Conservation (phyloP, 257 asterid genomes). For the Ehretia macrophylla region DNA sequence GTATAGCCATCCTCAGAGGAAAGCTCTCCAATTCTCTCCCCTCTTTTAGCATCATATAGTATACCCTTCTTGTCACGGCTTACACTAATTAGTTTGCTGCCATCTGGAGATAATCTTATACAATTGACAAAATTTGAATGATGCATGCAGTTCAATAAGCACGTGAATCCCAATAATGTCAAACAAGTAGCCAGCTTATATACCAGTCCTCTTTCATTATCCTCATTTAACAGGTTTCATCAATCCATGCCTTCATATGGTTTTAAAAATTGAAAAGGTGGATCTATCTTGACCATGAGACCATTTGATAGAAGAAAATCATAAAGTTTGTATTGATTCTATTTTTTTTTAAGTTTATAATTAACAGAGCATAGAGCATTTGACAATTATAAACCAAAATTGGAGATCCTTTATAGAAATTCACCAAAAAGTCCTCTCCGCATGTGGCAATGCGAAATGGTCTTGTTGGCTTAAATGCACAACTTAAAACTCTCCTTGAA, state of each 20-base stretch:
- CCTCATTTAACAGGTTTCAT: too few relatives aligned
- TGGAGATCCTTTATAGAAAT: conserved; percentile 95
- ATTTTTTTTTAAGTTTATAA: not conserved
- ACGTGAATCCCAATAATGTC: not conserved
- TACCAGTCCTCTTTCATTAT: too few relatives aligned
- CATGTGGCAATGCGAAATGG: conserved; percentile 93
- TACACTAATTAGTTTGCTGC: conserved; percentile 71
- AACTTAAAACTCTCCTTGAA: conserved; percentile 84
- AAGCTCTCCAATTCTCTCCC: conserved; percentile 67
- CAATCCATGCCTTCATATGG: not conserved
- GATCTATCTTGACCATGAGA: not conserved
- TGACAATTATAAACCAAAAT: conserved; percentile 25
- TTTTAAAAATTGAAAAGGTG: not conserved
- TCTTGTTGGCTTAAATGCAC: conserved; percentile 94
- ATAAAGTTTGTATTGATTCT: not conserved
- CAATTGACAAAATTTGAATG: conserved; percentile 93
- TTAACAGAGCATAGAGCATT: conserved; percentile 7
- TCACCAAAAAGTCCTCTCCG: conserved; percentile 90
- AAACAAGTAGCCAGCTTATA: not conserved
- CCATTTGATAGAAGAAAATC: not conserved
- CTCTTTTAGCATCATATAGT: conserved; percentile 84
- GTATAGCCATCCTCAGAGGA: conserved; percentile 85
- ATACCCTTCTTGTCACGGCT: conserved; percentile 94
- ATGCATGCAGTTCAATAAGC: conserved; percentile 56
- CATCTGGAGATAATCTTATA: conserved; percentile 93